Evolutionary conservation across 108 stramenopile species (phyloP).

Genomic region (Nannochloropsis granulata): DNA sequence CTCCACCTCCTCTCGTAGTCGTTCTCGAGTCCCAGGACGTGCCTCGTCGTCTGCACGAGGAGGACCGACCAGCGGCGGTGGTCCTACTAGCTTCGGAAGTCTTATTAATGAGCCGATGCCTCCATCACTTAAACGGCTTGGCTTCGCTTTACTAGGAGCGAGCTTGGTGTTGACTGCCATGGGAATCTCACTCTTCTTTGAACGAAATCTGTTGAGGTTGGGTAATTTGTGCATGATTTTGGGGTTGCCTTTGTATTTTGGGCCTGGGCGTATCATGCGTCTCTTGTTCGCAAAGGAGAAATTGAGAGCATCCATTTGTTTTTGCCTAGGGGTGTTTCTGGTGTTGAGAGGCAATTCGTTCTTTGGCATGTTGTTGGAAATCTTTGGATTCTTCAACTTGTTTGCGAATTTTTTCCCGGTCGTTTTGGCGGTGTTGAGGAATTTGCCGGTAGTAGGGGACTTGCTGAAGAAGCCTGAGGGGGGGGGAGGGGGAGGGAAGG

Average conservation of each 20-base stretch:
- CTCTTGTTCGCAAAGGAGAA: constrained; percentile 73
- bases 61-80: neutral
- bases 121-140: neutral
- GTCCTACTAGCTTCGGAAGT: neutral
- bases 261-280: constrained; percentile 61
- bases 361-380: constrained; percentile 66
- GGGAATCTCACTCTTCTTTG: constrained; percentile 81
- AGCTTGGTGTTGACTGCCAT: constrained; percentile 17
- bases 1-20: neutral
- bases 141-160: neutral
- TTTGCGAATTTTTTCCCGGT: constrained; percentile 85
- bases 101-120: neutral
- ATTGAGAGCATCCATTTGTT: constrained; percentile 51
- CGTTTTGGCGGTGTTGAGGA: constrained; percentile 46
- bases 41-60: neutral
- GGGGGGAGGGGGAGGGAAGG: neutral
- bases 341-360: constrained; percentile 71
- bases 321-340: constrained; percentile 15
- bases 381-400: constrained; percentile 77
- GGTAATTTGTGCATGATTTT: constrained; percentile 65
- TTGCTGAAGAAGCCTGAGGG: neutral
- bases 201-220: constrained; percentile 75
- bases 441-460: constrained; percentile 48
- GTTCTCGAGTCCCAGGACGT: neutral
- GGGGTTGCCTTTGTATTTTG: constrained; percentile 69